These are phyloP conservation scores for Fusarium sp. DNA, from an alignment of 2,329 filamentous ascomycete species.

Conservation along the genomic window DNA sequence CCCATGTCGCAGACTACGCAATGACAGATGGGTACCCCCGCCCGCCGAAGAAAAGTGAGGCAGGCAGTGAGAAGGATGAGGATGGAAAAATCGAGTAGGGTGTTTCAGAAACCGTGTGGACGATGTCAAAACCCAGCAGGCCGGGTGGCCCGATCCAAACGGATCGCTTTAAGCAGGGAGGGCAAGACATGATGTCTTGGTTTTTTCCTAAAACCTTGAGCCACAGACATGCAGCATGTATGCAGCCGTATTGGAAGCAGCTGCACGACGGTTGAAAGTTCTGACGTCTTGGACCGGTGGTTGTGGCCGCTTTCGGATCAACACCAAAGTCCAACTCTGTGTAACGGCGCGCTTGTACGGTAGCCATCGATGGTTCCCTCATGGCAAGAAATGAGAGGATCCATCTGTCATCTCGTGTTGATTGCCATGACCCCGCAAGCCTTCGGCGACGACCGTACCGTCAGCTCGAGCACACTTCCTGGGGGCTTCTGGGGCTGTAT, in stretches of 20 bases:
- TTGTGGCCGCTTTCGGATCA: slow-evolving; percentile 22
- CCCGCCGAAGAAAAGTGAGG: slow-evolving; percentile 26
- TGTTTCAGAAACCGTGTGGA: slow-evolving; percentile 41
- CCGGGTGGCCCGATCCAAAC: slow-evolving; percentile 41
- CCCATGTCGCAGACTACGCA: slow-evolving; percentile 40
- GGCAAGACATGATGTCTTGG: slow-evolving; percentile 20
- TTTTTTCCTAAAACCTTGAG: slow-evolving; percentile 1
- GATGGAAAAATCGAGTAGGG: slow-evolving; percentile 24
- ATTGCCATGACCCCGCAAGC: slow-evolving; percentile 49
- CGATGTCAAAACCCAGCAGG: slow-evolving; percentile 36
- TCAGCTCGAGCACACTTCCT: slow-evolving; percentile 33
- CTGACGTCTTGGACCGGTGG: slow-evolving; percentile 10
- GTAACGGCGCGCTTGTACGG: slow-evolving; percentile 18
- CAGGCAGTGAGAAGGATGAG: slow-evolving; percentile 20
- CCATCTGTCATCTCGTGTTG: slow-evolving; percentile 52
- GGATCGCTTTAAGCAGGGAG: slow-evolving; percentile 39
- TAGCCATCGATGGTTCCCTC: slow-evolving; percentile 14
- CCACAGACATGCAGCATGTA: slow-evolving; percentile 13
- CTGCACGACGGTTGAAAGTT: slow-evolving; percentile 38
- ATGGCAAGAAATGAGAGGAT: slow-evolving; percentile 48
- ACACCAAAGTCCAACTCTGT: slow-evolving; percentile 5
- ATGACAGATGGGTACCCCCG: slow-evolving; percentile 40
- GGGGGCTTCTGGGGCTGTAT: slow-evolving; percentile 36
- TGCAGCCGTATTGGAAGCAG: slow-evolving; percentile 17
- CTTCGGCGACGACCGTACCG: slow-evolving; percentile 46